Evolutionary conservation across 495 filamentous ascomycete genomes (phyloP).

Genomic region (Penicillium samsonianum): DNA sequence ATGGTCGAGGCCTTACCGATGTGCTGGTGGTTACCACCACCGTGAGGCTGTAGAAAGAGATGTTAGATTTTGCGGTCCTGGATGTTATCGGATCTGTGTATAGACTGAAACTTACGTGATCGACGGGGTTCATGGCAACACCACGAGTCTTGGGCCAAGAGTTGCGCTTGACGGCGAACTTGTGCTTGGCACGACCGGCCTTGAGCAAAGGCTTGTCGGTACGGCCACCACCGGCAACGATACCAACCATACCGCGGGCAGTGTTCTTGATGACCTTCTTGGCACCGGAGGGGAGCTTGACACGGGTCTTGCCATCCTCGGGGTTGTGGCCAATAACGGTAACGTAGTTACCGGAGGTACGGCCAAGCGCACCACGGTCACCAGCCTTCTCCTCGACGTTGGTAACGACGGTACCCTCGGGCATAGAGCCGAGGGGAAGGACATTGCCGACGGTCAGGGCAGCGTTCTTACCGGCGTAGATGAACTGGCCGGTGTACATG

Average conservation of each 20-base stretch:
- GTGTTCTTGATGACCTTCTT: slow-evolving; percentile 97
- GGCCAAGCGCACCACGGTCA: slow-evolving; percentile 92
- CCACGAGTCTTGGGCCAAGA: slow-evolving; percentile 99
- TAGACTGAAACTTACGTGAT: slow-evolving; percentile 68
- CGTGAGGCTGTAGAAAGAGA: slow-evolving; percentile 71
- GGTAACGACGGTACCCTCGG: slow-evolving; percentile 97
- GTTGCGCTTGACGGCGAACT: slow-evolving; percentile 99
- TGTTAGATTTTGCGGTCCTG: slow-evolving; percentile 32
- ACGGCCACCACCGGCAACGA: slow-evolving; percentile 97
- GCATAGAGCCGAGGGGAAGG: slow-evolving; percentile 87
- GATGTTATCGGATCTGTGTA: background rate
- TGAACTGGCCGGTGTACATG: slow-evolving; percentile 99
- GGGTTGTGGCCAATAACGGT: slow-evolving; percentile 98
- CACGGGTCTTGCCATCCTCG: slow-evolving; percentile 97
- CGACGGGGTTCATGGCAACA: slow-evolving; percentile 99
- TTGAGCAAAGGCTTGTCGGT: slow-evolving; percentile 99
- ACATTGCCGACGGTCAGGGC: slow-evolving; percentile 94
- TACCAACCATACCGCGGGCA: slow-evolving; percentile 97
- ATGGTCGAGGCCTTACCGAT: slow-evolving; percentile 99
- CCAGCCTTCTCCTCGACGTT: slow-evolving; percentile 99
- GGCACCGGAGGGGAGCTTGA: slow-evolving; percentile 97
- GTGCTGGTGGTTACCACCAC: slow-evolving; percentile 99
- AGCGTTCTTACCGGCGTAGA: slow-evolving; percentile 99
- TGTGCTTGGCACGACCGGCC: slow-evolving; percentile 98
- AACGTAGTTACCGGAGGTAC: slow-evolving; percentile 98